Conservation (phyloP, 352 stramenopile species). For the Globisporangium sylvaticum region DNA sequence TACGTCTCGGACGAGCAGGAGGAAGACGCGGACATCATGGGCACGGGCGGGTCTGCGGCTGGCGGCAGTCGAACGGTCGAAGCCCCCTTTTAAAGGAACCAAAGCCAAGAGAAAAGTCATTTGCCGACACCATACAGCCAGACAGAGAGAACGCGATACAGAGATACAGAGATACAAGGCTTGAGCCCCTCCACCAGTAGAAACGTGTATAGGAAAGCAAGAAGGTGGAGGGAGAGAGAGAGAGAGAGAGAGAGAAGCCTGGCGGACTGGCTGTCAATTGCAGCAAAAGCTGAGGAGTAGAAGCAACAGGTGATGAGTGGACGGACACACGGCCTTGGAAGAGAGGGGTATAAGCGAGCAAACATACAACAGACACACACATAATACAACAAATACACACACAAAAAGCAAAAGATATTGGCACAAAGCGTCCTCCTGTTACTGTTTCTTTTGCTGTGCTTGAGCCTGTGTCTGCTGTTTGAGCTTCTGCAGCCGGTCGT, state of each 20-base stretch:
- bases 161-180: not conserved
- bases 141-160: not conserved
- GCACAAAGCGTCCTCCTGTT: not conserved
- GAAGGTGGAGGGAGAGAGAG: not conserved
- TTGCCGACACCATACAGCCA: not conserved
- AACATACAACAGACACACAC: not conserved
- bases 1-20: conserved; percentile 84
- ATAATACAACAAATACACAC: conserved; percentile 1
- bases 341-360: not conserved
- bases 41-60: conserved; percentile 17
- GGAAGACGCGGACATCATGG: conserved; percentile 56
- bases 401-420: not conserved
- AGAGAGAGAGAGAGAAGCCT: not conserved
- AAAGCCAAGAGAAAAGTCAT: not conserved
- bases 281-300: not conserved
- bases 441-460: not conserved
- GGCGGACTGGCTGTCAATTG: not conserved
- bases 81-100: conserved; percentile 48
- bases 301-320: not conserved
- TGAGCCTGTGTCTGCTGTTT: conserved; percentile 15
- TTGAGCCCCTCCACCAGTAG: not conserved
- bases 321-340: not conserved
- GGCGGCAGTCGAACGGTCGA: conserved; percentile 58
- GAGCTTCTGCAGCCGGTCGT: conserved; percentile 58
- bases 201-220: not conserved